These are phyloP conservation scores for Zygotorulaspora florentina DNA, from an alignment of 805 yeast species.

Conservation along the genomic window DNA sequence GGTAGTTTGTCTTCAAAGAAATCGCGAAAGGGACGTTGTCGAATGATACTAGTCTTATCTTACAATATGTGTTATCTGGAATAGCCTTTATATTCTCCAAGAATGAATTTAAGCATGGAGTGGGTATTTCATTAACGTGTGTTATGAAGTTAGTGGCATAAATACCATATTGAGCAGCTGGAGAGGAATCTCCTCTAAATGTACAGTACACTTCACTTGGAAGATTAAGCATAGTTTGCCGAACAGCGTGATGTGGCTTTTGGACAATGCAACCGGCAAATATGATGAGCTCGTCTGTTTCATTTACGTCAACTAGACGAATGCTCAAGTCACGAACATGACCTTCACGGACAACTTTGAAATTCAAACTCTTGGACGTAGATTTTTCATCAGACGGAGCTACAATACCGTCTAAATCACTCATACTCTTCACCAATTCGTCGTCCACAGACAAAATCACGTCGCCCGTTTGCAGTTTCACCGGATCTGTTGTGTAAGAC, in stretches of 20 bases:
- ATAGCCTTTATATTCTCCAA: constrained; percentile 60
- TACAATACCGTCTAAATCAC: constrained; percentile 52
- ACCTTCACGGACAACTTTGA: constrained; percentile 70
- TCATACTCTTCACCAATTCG: constrained; percentile 56
- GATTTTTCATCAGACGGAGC: constrained; percentile 41
- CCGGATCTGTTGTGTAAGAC: constrained; percentile 44
- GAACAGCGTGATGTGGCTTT: constrained; percentile 88
- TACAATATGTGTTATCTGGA: constrained; percentile 76
- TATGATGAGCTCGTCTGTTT: constrained; percentile 62
- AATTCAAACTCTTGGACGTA: constrained; percentile 37
- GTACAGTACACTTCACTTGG: constrained; percentile 86
- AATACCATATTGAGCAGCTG: constrained; percentile 77
- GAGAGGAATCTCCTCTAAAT: constrained; percentile 72
- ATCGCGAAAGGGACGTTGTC: constrained; percentile 85
- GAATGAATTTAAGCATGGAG: constrained; percentile 67
- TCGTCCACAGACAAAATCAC: constrained; percentile 68
- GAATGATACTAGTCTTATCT: constrained; percentile 74
- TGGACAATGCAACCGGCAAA: constrained; percentile 87
- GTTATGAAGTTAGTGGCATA: constrained; percentile 81
- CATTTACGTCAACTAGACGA: constrained; percentile 57
- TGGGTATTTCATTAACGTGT: constrained; percentile 74
- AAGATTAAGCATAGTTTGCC: constrained; percentile 70
- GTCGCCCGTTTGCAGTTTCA: constrained; percentile 57
- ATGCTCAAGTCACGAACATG: constrained; percentile 57
- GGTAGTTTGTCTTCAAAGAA: constrained; percentile 81